Evolutionary conservation across 2,329 filamentous ascomycete genomes (phyloP).

Genomic region (Cercospora nicotianae): DNA sequence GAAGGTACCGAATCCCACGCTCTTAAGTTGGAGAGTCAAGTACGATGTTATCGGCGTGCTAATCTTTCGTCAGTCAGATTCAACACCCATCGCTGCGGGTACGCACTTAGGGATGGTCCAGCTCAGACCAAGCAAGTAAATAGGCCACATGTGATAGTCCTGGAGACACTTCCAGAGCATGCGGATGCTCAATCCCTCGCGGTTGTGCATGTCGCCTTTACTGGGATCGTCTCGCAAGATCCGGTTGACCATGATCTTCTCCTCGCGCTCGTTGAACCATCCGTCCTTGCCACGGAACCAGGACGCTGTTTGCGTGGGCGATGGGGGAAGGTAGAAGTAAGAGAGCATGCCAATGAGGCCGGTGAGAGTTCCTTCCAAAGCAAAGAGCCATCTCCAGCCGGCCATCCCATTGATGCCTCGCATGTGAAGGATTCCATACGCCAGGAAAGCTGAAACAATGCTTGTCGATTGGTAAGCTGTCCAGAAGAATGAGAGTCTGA

Average conservation of each 20-base stretch:
- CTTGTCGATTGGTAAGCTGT: conserved; percentile 59
- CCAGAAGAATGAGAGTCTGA: conserved; percentile 72
- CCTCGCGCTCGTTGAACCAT: conserved; percentile 63
- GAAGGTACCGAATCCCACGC: conserved; percentile 45
- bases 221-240: conserved; percentile 62
- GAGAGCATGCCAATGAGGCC: conserved; percentile 55
- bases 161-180: conserved; percentile 54
- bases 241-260: conserved; percentile 64
- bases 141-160: conserved; percentile 60
- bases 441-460: conserved; percentile 58
- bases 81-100: neutral
- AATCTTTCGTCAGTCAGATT: neutral
- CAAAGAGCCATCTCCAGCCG: conserved; percentile 56
- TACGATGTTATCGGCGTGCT: conserved; percentile 42
- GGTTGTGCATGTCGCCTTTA: conserved; percentile 62
- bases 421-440: conserved; percentile 55
- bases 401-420: conserved; percentile 50
- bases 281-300: conserved; percentile 60
- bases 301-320: conserved; percentile 65
- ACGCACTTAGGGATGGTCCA: conserved; percentile 42
- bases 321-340: conserved; percentile 56
- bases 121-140: conserved; percentile 52
- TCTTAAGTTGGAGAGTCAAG: conserved; percentile 44
- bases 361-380: conserved; percentile 59
- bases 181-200: conserved; percentile 50